Percentiles rank a stretch among this genome's conserved stretches.
These are phyloP conservation scores for Aspergillus nidulans DNA, from an alignment of 495 filamentous ascomycete genomes.

Conservation along the genomic window DNA sequence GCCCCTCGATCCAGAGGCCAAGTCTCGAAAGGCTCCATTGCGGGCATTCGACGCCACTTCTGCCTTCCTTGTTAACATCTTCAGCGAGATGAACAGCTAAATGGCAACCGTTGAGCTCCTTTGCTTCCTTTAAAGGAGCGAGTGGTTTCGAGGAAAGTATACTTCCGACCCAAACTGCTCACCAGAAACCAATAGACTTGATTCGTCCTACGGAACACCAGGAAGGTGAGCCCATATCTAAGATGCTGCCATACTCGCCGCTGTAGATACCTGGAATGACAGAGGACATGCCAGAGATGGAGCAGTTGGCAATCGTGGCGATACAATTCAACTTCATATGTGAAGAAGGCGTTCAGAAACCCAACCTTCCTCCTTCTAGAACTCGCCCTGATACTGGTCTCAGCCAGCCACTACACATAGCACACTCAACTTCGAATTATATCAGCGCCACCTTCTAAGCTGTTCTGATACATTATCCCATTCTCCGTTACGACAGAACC, in stretches of 20 bases:
- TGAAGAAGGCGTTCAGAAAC: too few relatives aligned
- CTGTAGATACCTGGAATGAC: slow-evolving; percentile 9
- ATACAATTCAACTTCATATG: too few relatives aligned
- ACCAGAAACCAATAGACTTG: slow-evolving; percentile 31
- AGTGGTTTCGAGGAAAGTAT: slow-evolving; percentile 31
- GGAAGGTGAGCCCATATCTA: slow-evolving; percentile 13
- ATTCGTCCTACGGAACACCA: slow-evolving; percentile 18
- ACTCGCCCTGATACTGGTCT: slow-evolving; percentile 24
- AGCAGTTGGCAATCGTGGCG: slow-evolving; percentile 19
- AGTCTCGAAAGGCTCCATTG: slow-evolving; percentile 19
- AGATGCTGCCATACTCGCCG: slow-evolving; percentile 16
- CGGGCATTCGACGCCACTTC: slow-evolving; percentile 17
- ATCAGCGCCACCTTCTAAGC: slow-evolving; percentile 46
- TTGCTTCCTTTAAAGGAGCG: slow-evolving; percentile 23
- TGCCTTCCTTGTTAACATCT: slow-evolving; percentile 7
- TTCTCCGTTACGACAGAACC: slow-evolving; percentile 9
- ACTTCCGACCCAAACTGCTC: slow-evolving; percentile 36
- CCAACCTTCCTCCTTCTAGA: slow-evolving; percentile 15
- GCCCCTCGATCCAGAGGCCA: slow-evolving; percentile 20
- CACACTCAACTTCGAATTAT: slow-evolving; percentile 44
- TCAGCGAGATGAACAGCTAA: slow-evolving; percentile 11
- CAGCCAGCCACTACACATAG: slow-evolving; percentile 29
- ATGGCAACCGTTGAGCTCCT: not conserved
- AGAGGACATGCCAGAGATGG: slow-evolving; percentile 23
- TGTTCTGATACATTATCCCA: slow-evolving; percentile 22